Conservation (phyloP, 371 early-diverging fungal genomes). For the Mucor mucedo region DNA sequence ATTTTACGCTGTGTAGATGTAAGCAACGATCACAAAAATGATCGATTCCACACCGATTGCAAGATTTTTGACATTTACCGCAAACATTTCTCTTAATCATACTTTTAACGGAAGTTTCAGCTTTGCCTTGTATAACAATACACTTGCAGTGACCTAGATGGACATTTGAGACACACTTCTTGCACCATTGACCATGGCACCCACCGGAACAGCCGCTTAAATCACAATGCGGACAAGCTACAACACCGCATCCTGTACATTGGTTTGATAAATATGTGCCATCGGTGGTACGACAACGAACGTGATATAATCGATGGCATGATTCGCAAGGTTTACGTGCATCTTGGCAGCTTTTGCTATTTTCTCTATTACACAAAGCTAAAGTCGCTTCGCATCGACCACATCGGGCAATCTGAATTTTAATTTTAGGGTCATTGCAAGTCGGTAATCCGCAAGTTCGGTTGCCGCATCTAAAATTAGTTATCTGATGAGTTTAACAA, state of each 20-base stretch:
- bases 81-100: conserved; percentile 20
- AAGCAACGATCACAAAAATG: conserved; percentile 23
- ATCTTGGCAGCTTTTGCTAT: conserved; percentile 10
- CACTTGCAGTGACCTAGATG: conserved; percentile 20
- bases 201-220: conserved; percentile 16
- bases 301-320: conserved; percentile 26
- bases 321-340: conserved; percentile 14
- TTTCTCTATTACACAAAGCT: conserved; percentile 21
- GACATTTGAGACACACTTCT: conserved; percentile 4
- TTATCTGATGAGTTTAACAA: background rate
- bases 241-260: conserved; percentile 21
- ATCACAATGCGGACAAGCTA: conserved; percentile 26
- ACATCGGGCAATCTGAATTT: conserved; percentile 16
- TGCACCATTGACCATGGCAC: conserved; percentile 31
- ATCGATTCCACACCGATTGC: conserved; percentile 5
- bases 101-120: background rate
- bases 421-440: conserved; percentile 8
- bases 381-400: conserved; percentile 19
- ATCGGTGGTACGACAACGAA: conserved; percentile 16
- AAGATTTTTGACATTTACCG: conserved; percentile 12
- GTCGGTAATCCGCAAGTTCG: conserved; percentile 23
- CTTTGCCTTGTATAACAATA: conserved; percentile 16
- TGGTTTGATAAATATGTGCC: conserved; percentile 24
- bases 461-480: conserved; percentile 18
- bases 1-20: conserved; percentile 17